Evolutionary conservation across 169 alveolate species (phyloP).

Genomic region (Eimeria tenella): DNA sequence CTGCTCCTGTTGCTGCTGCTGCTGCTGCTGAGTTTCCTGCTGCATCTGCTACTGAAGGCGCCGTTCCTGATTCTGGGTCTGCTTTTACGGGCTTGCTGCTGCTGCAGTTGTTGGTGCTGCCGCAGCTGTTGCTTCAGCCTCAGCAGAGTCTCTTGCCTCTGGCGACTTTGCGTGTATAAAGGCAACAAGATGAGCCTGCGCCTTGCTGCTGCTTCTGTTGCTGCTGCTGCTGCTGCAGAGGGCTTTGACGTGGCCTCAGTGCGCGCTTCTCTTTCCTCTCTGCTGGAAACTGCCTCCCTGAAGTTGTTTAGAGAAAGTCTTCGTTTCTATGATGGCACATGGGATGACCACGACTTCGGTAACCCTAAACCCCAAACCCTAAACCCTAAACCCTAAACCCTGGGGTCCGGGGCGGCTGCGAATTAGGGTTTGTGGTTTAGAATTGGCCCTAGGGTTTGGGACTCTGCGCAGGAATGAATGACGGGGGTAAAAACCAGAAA

Average conservation of each 20-base stretch:
- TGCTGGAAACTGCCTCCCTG: neutral
- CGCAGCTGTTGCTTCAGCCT: slow-evolving; percentile 36
- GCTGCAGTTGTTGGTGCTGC: slow-evolving; percentile 6
- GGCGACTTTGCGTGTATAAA: neutral
- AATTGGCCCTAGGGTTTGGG: slow-evolving; percentile 17
- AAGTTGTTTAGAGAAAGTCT: neutral
- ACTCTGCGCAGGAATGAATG: slow-evolving; percentile 82
- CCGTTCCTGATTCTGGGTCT: neutral
- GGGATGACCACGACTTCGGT: slow-evolving; percentile 80
- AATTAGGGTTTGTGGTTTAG: slow-evolving; percentile 24
- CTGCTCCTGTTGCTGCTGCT: slow-evolving; percentile 37
- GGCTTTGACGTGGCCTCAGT: slow-evolving; percentile 33
- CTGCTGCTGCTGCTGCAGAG: slow-evolving; percentile 63
- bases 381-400: slow-evolving; percentile 18
- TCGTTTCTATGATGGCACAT: slow-evolving; percentile 64
- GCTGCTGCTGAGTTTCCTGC: neutral
- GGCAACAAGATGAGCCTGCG: neutral
- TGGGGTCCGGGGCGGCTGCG: neutral
- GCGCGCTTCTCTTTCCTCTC: neutral
- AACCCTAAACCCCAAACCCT: slow-evolving; percentile 11
- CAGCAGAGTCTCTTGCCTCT: slow-evolving; percentile 11
- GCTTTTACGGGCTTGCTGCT: neutral
- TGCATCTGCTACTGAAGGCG: slow-evolving; percentile 11
- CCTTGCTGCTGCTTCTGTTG: neutral
- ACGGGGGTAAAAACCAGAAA: slow-evolving; percentile 77